Base-by-base conservation (phyloP, 805 yeast genomes). In the Jamesozyma piceae region DNA sequence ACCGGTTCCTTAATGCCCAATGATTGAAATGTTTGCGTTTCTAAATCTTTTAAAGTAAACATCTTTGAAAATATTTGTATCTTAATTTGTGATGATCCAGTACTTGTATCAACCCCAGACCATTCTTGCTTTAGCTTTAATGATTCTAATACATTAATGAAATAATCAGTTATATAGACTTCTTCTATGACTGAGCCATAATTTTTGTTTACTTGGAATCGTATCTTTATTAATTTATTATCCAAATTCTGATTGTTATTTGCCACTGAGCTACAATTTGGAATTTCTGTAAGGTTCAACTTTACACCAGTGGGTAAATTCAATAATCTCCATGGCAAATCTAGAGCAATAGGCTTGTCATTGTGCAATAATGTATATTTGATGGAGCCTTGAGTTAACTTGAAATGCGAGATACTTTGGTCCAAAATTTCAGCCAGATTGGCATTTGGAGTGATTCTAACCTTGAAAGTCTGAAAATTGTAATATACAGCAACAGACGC, bases 231-330 rank as follows among this genome's bases (percentile, higher is more conserved):
- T 11, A 43, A 45, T 2, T 48, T 40, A 14, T 32, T 13, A 5
- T 21, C 18, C 14, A 34, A 29, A 5, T 37, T 2, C 8, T 40
- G 33, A 1, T 49, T 15, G 5, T 26, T 32, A 4, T 15, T 18
- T 4, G 36, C 8, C 8, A 5, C 22, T 3, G 35, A 26, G 3
- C 17, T 10, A 1, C 36, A n/a, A n/a, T 10, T 36, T 3, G 27
- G 24, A 14, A 38, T 15, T 13, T 41, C 38, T 29, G 49, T 47
- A 35, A 72, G 47, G 6, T 56, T 55, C 29, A 74, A 43, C 36
- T 69, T 73, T 15, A 65, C 68, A 11, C 77, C 77, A 5, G 64
- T 55, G 2, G 76, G 72, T 17, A 74, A 47, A 40, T 68, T 67
- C 14, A 68, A 50, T 15, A 72, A 50, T 44, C 77, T 59, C 46